Percentiles rank a stretch among this genome's conserved stretches.
These are phyloP conservation scores for Aureobasidium sp. DNA, from an alignment of 2,329 filamentous ascomycete genomes.

Conservation along the genomic window DNA sequence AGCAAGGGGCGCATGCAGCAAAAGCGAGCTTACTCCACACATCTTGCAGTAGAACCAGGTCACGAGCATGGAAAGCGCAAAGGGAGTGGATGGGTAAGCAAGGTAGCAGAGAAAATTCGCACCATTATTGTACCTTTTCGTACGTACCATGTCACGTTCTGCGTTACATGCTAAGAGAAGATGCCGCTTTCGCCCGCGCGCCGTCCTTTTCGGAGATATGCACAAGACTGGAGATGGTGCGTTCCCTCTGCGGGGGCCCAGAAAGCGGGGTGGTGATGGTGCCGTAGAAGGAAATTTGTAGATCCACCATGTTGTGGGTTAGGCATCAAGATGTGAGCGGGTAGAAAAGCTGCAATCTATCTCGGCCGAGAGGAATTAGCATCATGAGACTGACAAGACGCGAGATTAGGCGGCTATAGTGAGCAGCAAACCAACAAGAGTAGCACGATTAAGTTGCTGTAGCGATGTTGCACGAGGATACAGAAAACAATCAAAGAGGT, in stretches of 20 bases:
- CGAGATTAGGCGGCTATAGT: background rate
- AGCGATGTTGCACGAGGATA: too few species aligned
- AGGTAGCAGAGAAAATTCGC: background rate
- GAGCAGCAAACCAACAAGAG: too few species aligned
- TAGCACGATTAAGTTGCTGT: too few species aligned
- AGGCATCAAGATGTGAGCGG: background rate
- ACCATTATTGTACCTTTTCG: background rate
- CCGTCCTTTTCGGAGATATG: background rate
- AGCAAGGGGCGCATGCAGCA: background rate
- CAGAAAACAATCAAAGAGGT: too few species aligned
- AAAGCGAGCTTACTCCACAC: too few species aligned
- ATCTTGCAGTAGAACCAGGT: background rate
- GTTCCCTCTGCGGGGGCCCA: background rate
- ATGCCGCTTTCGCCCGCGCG: background rate
- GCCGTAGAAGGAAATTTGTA: background rate
- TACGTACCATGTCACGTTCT: conserved; percentile 9
- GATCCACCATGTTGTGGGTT: background rate
- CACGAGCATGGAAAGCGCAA: background rate
- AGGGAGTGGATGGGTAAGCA: background rate
- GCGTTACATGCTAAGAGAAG: too few species aligned
- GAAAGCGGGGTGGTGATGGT: background rate
- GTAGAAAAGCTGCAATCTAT: background rate
- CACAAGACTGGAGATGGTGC: background rate
- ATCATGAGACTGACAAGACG: background rate
- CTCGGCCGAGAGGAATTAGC: background rate